Percentiles rank a stretch among this genome's conserved stretches.
These are phyloP conservation scores for Globisporangium acanthophoron DNA, from an alignment of 352 stramenopile species.

Conservation along the genomic window DNA sequence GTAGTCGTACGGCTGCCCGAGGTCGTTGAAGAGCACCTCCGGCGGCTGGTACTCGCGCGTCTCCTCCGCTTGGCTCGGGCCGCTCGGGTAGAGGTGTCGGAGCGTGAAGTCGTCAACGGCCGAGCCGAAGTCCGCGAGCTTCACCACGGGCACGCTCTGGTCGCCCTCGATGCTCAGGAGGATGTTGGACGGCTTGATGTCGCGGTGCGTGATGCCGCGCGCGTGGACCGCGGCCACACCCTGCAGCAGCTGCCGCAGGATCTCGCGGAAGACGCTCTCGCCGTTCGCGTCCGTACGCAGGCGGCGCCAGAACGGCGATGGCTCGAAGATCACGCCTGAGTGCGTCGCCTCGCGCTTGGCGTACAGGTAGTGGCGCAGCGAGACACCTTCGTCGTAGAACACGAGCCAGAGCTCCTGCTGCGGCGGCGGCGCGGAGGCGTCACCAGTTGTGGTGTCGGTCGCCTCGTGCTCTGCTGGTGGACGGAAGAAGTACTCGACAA, in stretches of 20 bases:
- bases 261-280: constrained; percentile 82
- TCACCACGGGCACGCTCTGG: constrained; percentile 41
- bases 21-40: constrained; percentile 79
- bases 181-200: constrained; percentile 82
- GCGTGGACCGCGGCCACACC: constrained; percentile 87
- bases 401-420: constrained; percentile 83
- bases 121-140: constrained; percentile 86
- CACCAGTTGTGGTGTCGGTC: not conserved
- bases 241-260: constrained; percentile 92
- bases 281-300: constrained; percentile 46
- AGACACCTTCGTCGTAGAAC: constrained; percentile 88
- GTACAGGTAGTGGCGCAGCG: constrained; percentile 86
- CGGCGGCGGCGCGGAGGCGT: not conserved
- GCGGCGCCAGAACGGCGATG: constrained; percentile 76
- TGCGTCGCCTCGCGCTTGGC: constrained; percentile 39
- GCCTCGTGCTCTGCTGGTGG: constrained; percentile 5
- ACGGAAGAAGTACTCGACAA: constrained; percentile 87
- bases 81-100: constrained; percentile 55
- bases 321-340: constrained; percentile 54
- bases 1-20: constrained; percentile 56
- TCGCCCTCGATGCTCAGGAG: constrained; percentile 34
- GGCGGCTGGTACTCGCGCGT: constrained; percentile 94
- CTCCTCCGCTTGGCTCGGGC: constrained; percentile 88
- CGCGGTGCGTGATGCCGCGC: constrained; percentile 88
- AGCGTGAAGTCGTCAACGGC: constrained; percentile 78